Conservation (phyloP, 163 green algal species). For the Chlorella variabilis region DNA sequence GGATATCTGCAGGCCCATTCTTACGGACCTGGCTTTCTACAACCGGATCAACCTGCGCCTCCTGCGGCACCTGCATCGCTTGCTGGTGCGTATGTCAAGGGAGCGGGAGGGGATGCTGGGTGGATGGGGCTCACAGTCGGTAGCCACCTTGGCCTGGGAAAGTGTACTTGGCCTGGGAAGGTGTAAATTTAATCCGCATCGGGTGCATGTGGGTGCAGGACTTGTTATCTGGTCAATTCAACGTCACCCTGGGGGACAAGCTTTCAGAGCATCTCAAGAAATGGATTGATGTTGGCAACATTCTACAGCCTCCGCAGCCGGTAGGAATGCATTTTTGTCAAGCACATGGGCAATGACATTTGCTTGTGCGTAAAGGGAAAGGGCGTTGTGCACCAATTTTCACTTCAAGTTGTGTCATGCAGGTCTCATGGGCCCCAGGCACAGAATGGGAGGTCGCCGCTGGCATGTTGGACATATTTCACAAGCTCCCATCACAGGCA, state of each 20-base stretch:
- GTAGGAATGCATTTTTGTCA: neutral
- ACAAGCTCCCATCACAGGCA: constrained; percentile 85
- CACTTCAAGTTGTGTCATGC: too few species aligned
- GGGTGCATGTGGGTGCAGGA: too few species aligned
- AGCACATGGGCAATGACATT: too few species aligned
- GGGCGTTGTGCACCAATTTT: too few species aligned
- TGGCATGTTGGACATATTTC: constrained; percentile 95
- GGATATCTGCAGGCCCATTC: constrained; percentile 84
- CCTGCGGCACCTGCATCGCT: constrained; percentile 77
- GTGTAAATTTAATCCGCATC: too few species aligned
- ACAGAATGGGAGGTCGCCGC: constrained; percentile 79
- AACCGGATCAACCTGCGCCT: constrained; percentile 85
- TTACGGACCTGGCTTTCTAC: constrained; percentile 86
- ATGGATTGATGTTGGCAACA: constrained; percentile 57
- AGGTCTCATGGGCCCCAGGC: constrained; percentile 61
- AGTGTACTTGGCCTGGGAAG: neutral
- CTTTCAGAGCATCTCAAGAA: constrained; percentile 92
- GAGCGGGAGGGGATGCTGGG: too few species aligned
- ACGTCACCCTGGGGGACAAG: constrained; percentile 92
- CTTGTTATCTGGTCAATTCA: constrained; percentile 76
- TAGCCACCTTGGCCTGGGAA: neutral
- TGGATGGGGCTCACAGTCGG: too few species aligned
- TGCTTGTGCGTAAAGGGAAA: too few species aligned
- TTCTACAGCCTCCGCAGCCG: constrained; percentile 17
- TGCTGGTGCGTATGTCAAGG: constrained; percentile 48